Base-by-base conservation (phyloP, 2,329 filamentous ascomycete genomes). In the Microdochium trichocladiopsis region DNA sequence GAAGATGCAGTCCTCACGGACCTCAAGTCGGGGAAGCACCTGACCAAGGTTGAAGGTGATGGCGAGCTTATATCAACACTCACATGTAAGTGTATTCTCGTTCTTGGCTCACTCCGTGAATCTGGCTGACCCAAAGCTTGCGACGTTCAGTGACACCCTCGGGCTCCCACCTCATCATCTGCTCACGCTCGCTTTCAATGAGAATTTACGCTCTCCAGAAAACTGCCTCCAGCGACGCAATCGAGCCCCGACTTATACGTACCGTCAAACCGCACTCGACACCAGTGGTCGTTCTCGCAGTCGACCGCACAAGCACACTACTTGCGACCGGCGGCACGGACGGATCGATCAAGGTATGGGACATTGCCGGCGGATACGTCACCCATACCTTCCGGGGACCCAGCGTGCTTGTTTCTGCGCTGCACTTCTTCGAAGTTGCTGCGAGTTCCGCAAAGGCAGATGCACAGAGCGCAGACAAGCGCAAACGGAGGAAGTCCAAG, bases 371-470 rank as follows among this genome's bases (percentile, higher is more conserved):
- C 47, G 94, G 94, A 22, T 97, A 88, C 68, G 84, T 91, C 28
- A 99, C 95, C 25, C 94, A 99, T 69, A 96, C 90, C 1, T 95
- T 99, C 69, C 88, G 93, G 60, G 92, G 92, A 1, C 93, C 95
- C 52, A 91, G 91, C 54, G 92, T 94, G 10, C 80, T 99, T 22
- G 83, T 99, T 4, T 96, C 94, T 12, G 90, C 94, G 0, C 76
- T 99, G 18, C 86, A 87, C 61, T 97, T 99, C 70, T 99, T 97
- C 66, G 87, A 95, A 63, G 76, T 89, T 16, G 77, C 84, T 23
- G 66, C 72, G 11, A 62, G 65, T 45, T 64, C 69, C 11, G 64
- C 59, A 41, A 72, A 73, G 11, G 66, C 65, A 12, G 69, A 72
- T 28, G 66, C 76, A 66, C 57, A 79, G 68, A 66, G 77, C 58